Evolutionary conservation across 2,329 filamentous ascomycete species (phyloP).

Genomic region (Rutstroemia sp.): DNA sequence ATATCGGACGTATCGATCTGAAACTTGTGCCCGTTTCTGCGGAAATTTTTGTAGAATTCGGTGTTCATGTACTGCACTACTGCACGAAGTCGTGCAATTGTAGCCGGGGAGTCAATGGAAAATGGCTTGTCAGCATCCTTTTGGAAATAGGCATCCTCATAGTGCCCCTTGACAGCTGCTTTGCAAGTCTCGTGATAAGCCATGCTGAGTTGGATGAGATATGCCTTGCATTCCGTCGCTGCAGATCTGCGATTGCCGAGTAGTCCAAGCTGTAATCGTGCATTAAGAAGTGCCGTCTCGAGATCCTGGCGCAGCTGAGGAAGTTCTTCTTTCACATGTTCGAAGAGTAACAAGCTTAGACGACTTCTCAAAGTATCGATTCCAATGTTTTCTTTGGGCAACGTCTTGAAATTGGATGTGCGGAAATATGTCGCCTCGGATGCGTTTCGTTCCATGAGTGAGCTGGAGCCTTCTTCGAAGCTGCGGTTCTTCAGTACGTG

Average conservation of each 20-base stretch:
- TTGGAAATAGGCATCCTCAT: slow-evolving; percentile 28
- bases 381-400: slow-evolving; percentile 20
- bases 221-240: slow-evolving; percentile 18
- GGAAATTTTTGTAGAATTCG: slow-evolving; percentile 22
- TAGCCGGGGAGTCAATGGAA: slow-evolving; percentile 7
- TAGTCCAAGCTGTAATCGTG: slow-evolving; percentile 7
- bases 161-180: slow-evolving; percentile 28
- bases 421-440: slow-evolving; percentile 22
- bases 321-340: slow-evolving; percentile 29
- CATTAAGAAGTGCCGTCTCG: slow-evolving; percentile 7
- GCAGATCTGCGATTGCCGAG: slow-evolving; percentile 16
- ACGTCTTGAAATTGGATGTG: slow-evolving; percentile 23
- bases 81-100: slow-evolving; percentile 23
- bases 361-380: slow-evolving; percentile 22
- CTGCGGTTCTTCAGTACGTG: slow-evolving; percentile 40
- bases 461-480: slow-evolving; percentile 31
- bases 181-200: slow-evolving; percentile 27
- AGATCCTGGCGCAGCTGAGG: slow-evolving; percentile 22
- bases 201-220: slow-evolving; percentile 25
- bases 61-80: slow-evolving; percentile 27
- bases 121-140: slow-evolving; percentile 11
- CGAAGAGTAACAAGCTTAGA: slow-evolving; percentile 23
- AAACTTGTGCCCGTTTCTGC: slow-evolving; percentile 27
- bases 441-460: slow-evolving; percentile 19
- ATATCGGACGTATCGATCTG: slow-evolving; percentile 15